These are phyloP conservation scores for Aspergillus diversus DNA, from an alignment of 495 filamentous ascomycete species.

Conservation along the genomic window DNA sequence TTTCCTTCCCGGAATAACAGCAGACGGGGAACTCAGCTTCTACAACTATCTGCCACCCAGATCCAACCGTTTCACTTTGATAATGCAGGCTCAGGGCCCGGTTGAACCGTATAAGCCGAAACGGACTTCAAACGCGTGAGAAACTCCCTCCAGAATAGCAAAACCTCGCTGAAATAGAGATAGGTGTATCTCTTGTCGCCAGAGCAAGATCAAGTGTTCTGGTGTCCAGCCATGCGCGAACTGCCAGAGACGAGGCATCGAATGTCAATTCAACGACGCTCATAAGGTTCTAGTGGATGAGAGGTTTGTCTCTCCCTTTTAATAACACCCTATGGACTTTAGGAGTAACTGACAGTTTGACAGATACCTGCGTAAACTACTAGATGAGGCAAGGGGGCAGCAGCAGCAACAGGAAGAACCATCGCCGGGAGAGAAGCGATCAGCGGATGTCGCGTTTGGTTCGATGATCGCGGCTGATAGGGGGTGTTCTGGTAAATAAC, in stretches of 20 bases:
- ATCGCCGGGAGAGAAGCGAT: not conserved
- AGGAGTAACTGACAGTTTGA: not conserved
- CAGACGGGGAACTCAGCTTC: not conserved
- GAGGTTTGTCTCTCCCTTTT: constrained; percentile 19
- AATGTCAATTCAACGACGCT: constrained; percentile 30
- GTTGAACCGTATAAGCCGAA: not conserved
- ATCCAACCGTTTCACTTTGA: too few species aligned
- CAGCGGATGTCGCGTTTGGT: constrained; percentile 6
- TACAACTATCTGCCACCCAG: too few species aligned
- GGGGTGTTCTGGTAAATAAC: not conserved
- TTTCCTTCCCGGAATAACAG: too few species aligned
- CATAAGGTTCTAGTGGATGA: constrained; percentile 30
- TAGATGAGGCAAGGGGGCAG: not conserved
- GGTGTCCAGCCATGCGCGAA: constrained; percentile 37
- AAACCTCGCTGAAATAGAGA: not conserved
- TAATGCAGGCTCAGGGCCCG: too few species aligned
- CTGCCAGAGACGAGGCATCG: constrained; percentile 29
- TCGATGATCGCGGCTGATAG: not conserved
- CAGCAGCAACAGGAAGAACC: not conserved
- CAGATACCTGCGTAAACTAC: constrained; percentile 3
- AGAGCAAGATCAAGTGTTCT: constrained; percentile 47
- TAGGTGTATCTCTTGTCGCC: constrained; percentile 40
- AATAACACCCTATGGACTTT: not conserved
- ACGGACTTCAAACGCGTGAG: not conserved
- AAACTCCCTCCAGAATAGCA: not conserved